phyloP scores from a whole-genome alignment of 2,329 filamentous ascomycete species.

The Falciphora oryzae region DNA sequence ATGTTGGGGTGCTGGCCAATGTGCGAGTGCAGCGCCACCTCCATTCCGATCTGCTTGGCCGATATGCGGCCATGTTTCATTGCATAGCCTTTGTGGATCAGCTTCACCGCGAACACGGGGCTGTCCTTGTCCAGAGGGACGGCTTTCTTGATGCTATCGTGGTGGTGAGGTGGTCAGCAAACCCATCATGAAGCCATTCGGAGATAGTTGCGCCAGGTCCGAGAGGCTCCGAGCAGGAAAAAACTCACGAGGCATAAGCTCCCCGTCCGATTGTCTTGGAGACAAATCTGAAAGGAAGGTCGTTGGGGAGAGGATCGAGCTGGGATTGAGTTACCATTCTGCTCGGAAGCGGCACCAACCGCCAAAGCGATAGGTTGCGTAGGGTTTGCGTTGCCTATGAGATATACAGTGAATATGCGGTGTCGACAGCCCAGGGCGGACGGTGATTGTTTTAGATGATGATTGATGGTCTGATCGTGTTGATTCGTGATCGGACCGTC shows the following conservation, averaged over 20 bases:
- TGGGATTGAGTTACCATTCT: constrained; percentile 53
- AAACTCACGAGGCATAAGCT: constrained; percentile 85
- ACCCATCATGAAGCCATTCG: background rate
- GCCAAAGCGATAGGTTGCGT: constrained; percentile 43
- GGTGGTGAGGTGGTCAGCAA: constrained; percentile 12
- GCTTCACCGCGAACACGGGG: constrained; percentile 93
- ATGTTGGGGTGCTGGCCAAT: constrained; percentile 88
- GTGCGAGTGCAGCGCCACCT: constrained; percentile 83
- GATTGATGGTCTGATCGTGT: background rate
- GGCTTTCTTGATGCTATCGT: constrained; percentile 81
- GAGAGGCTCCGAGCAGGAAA: background rate
- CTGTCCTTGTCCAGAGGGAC: constrained; percentile 61
- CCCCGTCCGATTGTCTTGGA: constrained; percentile 96
- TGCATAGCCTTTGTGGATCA: constrained; percentile 97
- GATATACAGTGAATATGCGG: background rate
- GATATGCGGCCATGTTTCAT: constrained; percentile 82
- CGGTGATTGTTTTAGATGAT: background rate
- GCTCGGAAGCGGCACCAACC: background rate
- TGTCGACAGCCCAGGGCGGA: background rate
- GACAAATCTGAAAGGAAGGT: constrained; percentile 89
- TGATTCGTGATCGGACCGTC: background rate
- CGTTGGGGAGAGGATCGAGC: constrained; percentile 73
- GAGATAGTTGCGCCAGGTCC: background rate
- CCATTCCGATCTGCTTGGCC: constrained; percentile 83
- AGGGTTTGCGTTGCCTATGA: background rate